Evolutionary conservation across 441 rosid genomes (phyloP), one percentile per base, ranked within the genome.

Genomic region (Theobroma grandiflorum): DNA sequence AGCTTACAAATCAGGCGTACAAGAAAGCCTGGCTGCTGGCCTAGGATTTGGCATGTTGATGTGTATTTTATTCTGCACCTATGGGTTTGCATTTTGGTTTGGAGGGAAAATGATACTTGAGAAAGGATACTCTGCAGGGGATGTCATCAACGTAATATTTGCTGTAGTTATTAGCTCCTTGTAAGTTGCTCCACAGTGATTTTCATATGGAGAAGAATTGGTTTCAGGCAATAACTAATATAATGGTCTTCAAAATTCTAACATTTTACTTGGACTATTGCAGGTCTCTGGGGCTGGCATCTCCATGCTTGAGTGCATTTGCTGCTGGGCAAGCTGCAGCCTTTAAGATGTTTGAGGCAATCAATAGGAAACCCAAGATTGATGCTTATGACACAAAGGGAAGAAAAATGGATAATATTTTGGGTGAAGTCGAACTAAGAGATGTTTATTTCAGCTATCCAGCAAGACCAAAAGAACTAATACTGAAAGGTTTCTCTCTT

Each of bases 281-380:
- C 76, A 93, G 97, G 93, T 91, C 96, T 7, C 80, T 96, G 20
- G 98, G 99, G 11, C 91, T 92, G 75, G 90, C 97, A 81, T 89
- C 98, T 49, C 91, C 94, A 18, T 88, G 89, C 80, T 50, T 94
- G 85, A 87, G 82, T 12, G 86, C 93, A 18, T 96, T 93, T 82
- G 95, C 93, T 37, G 87, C 98, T 8, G 98, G 98, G 57, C 90
- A 88, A 86, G 97, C 93, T 12, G 99, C 95, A 2, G 97, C 97
- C 0, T 92, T 85, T 64, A 93, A 96, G 86, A 94, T 96, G 97
- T 93, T 94, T 11, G 91, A 96, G 78, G 88, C 92, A 0, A 93
- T 96, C 20, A 77, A 90, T 4, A 84, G 98, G 83, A 87, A 80
- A 77, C 98, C 94, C 1, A 85, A 84, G 76, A 94, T 93, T 14